phyloP scores from a whole-genome alignment of 192 early-diverging fungal species.

The Coemansia sp. region DNA sequence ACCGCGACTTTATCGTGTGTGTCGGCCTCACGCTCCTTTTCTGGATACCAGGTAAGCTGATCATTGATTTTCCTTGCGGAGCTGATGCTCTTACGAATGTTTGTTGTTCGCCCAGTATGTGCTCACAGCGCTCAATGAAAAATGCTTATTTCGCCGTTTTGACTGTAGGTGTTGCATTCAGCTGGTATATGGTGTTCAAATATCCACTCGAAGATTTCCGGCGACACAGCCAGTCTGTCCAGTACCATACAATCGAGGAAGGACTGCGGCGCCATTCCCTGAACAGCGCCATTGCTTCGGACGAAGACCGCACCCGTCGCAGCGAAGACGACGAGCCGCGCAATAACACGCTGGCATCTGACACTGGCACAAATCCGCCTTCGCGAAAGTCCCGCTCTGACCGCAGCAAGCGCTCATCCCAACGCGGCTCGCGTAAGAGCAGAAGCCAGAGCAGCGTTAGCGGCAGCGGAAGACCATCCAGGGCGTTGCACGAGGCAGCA shows the following conservation, averaged over 20 bases:
- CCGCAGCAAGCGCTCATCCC: constrained; percentile 11
- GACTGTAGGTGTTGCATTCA: constrained; percentile 41
- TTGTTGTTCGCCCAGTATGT: neutral
- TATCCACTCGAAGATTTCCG: constrained; percentile 48
- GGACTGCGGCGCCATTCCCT: constrained; percentile 49
- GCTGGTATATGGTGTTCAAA: constrained; percentile 54
- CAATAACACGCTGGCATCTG: constrained; percentile 41
- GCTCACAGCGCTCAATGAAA: neutral
- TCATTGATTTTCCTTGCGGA: neutral
- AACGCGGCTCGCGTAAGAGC: constrained; percentile 12
- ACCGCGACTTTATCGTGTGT: constrained; percentile 68
- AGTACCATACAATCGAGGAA: constrained; percentile 49
- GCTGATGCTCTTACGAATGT: neutral
- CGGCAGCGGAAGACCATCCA: constrained; percentile 15
- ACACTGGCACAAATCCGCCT: constrained; percentile 16
- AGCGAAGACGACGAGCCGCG: constrained; percentile 41
- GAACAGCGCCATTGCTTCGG: constrained; percentile 16
- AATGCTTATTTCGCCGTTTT: neutral
- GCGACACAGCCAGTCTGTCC: constrained; percentile 13
- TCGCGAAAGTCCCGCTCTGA: constrained; percentile 9
- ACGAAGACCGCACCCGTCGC: constrained; percentile 20
- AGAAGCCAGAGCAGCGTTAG: constrained; percentile 4
- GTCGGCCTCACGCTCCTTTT: constrained; percentile 69
- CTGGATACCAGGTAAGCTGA: constrained; percentile 64
- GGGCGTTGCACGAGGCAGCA: constrained; percentile 40